These are phyloP conservation scores for Mortierella claussenii DNA, from an alignment of 192 early-diverging fungal genomes.

Conservation along the genomic window DNA sequence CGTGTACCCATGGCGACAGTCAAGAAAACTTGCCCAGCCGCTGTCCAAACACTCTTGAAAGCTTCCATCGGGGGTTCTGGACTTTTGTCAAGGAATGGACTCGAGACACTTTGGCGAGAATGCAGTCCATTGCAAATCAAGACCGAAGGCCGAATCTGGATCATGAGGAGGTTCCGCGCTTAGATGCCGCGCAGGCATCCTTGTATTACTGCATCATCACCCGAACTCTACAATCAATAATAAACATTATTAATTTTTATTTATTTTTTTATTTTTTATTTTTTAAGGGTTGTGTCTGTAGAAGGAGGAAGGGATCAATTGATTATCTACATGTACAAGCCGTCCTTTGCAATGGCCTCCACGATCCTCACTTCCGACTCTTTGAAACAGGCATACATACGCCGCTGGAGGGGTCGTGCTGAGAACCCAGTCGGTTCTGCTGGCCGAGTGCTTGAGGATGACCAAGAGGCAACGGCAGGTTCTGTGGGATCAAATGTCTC, in stretches of 20 bases:
- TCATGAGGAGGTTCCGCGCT: constrained; percentile 30
- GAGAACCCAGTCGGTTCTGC: constrained; percentile 1
- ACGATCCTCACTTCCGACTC: constrained; percentile 44
- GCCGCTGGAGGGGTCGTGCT: constrained; percentile 25
- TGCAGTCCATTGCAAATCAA: constrained; percentile 43
- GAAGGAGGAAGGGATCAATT: too few species aligned
- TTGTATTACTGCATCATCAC: too few species aligned
- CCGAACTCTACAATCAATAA: too few species aligned
- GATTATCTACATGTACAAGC: constrained; percentile 41
- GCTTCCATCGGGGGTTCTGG: too few species aligned
- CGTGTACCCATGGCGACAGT: constrained; percentile 4
- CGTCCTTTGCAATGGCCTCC: constrained; percentile 39
- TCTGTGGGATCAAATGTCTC: constrained; percentile 30
- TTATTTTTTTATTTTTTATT: too few species aligned
- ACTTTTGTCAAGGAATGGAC: not conserved
- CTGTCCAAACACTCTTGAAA: not conserved
- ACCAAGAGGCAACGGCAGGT: not conserved
- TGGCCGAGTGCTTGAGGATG: too few species aligned
- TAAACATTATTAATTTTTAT: too few species aligned
- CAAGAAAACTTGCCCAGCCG: constrained; percentile 13
- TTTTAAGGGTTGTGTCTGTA: too few species aligned
- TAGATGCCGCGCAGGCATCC: constrained; percentile 18
- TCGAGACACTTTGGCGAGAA: constrained; percentile 10
- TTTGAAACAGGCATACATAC: constrained; percentile 49
- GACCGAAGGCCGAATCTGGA: constrained; percentile 39